phyloP scores from a whole-genome alignment of 306 rosid genomes.

The Prunus davidiana region DNA sequence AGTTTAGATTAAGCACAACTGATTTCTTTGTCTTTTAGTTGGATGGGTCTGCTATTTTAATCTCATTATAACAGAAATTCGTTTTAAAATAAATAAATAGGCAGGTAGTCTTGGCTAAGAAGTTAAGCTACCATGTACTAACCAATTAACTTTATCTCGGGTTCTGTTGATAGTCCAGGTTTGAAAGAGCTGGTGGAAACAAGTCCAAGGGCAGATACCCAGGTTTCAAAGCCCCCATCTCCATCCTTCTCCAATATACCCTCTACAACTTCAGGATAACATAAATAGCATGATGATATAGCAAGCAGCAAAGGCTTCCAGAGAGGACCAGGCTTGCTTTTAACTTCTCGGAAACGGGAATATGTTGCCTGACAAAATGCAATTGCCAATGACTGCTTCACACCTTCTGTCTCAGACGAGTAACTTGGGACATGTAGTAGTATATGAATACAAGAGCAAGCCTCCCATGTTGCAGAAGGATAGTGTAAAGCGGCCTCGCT shows the following conservation, averaged over 20 bases:
- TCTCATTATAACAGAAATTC: too few relatives aligned
- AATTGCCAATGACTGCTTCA: constrained; percentile 60
- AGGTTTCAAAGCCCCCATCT: constrained; percentile 52
- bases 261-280: constrained; percentile 71
- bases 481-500: constrained; percentile 69
- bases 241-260: constrained; percentile 60
- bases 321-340: constrained; percentile 46
- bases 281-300: constrained; percentile 77
- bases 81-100: too few relatives aligned
- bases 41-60: too few relatives aligned
- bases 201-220: constrained; percentile 68
- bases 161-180: constrained; percentile 46
- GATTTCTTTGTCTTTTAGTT: too few relatives aligned
- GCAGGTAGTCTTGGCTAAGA: constrained; percentile 7
- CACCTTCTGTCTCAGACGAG: constrained; percentile 56
- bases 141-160: constrained; percentile 79
- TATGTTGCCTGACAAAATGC: constrained; percentile 56
- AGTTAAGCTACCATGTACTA: constrained; percentile 32
- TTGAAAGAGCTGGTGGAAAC: constrained; percentile 52
- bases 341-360: constrained; percentile 54
- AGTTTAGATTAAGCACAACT: too few relatives aligned
- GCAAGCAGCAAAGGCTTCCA: constrained; percentile 87
- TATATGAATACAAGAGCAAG: constrained; percentile 81
- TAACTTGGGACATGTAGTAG: constrained; percentile 62
- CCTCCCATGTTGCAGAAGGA: constrained; percentile 75